phyloP scores from a whole-genome alignment of 2,329 filamentous ascomycete species.

The Delphinella strobiligena region DNA sequence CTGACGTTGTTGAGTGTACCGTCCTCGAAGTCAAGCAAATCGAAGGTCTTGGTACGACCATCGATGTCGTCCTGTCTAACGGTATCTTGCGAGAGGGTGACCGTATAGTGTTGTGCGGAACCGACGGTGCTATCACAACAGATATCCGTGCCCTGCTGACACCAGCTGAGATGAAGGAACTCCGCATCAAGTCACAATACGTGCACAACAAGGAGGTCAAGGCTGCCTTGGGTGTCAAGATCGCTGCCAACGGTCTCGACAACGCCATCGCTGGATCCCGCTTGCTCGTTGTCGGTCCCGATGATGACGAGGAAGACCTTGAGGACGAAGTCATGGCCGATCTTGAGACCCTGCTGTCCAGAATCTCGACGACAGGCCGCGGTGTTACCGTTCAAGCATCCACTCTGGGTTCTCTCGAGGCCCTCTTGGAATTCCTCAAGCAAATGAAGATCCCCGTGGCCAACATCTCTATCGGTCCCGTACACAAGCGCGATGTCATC shows the following conservation, averaged over 20 bases:
- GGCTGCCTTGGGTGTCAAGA: constrained; percentile 96
- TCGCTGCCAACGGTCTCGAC: constrained; percentile 89
- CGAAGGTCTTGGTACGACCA: constrained; percentile 96
- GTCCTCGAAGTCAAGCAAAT: constrained; percentile 99
- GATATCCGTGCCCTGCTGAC: constrained; percentile 92
- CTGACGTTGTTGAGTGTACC: constrained; percentile 93
- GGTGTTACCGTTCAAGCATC: constrained; percentile 97
- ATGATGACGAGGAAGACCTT: constrained; percentile 85
- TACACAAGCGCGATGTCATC: constrained; percentile 97
- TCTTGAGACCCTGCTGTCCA: constrained; percentile 78
- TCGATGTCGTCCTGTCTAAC: constrained; percentile 93
- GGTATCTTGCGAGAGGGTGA: constrained; percentile 91
- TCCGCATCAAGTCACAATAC: constrained; percentile 90
- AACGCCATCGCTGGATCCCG: constrained; percentile 93
- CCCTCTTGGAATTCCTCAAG: constrained; percentile 89
- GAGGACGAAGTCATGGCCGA: constrained; percentile 95
- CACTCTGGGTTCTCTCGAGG: constrained; percentile 91
- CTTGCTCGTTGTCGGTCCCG: constrained; percentile 82
- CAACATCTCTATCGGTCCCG: constrained; percentile 93
- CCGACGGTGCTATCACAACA: constrained; percentile 90
- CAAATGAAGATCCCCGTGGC: constrained; percentile 93
- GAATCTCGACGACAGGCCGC: constrained; percentile 81
- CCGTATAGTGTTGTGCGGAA: constrained; percentile 86
- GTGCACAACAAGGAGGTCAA: constrained; percentile 99
- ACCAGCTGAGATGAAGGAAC: constrained; percentile 80